Base-by-base conservation (phyloP, 2,329 filamentous ascomycete genomes). In the Alternaria brassicicola region DNA sequence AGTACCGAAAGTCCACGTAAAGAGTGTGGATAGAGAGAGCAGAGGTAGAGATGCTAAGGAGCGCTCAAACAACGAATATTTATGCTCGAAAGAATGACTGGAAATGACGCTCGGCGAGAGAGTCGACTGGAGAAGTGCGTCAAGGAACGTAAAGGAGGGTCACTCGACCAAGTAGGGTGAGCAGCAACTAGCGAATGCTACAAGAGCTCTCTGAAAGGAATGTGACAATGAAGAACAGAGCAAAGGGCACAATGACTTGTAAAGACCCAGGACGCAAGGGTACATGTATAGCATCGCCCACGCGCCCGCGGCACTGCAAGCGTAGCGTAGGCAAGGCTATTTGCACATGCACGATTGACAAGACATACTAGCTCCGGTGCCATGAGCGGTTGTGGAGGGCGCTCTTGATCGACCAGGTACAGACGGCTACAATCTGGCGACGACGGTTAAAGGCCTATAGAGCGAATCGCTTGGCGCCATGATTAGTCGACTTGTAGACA, bases 181-280 rank as follows among this genome's bases (percentile, higher is more conserved):
- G 48, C 51, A 55, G 51, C 48, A 50, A 55, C 58, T 49, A 57
- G 48, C 53, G 56, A 62, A 74, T 73, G 70, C 65, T 69, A 71
- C 68, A 55, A 63, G 55, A 57, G 28, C 41, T 57, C 61, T 52
- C 23, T 46, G 47, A 55, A 69, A 61, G 65, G 60, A 65, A 70
- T 68, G 71, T 68, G 67, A 70, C 70, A 67, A 48, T 58, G 56
- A 55, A 31, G 42, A 57, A 33, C 53, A 59, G 59, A 61, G 62
- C 38, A 41, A 54, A 54, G 51, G 59, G 42, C 48, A 50, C 52
- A 57, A 51, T 26, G 62, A 23, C 51, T 50, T 53, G 58, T 39
- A 59, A 31, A 41, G 26, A 33, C 46, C 31, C 13, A 49, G 51
- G 51, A 26, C 54, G 28, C 55, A 46, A 58, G 51, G 57, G 31